phyloP scores from a whole-genome alignment of 192 early-diverging fungal genomes.

The Obelidium mucronatum region DNA sequence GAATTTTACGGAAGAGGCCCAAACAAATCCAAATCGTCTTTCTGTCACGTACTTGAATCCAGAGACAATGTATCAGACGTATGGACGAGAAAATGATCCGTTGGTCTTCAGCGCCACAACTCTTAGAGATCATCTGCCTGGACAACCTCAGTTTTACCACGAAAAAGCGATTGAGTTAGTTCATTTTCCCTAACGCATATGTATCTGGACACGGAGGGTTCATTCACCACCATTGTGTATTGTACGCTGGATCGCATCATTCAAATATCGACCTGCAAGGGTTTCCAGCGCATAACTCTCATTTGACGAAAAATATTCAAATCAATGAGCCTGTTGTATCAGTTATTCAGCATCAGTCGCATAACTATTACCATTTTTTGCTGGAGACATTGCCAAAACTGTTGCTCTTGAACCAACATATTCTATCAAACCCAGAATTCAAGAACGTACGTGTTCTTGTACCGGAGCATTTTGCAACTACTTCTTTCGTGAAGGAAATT shows the following conservation, averaged over 20 bases:
- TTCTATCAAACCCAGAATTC: background rate
- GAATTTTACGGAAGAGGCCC: constrained; percentile 26
- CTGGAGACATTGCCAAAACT: constrained; percentile 27
- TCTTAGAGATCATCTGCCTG: too few species aligned
- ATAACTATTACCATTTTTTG: constrained; percentile 31
- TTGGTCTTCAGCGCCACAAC: background rate
- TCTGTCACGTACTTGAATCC: constrained; percentile 17
- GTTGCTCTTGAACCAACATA: constrained; percentile 8
- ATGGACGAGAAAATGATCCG: constrained; percentile 17
- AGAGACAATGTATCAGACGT: background rate
- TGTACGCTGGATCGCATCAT: constrained; percentile 29
- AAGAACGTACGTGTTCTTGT: constrained; percentile 5
- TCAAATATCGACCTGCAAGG: constrained; percentile 16
- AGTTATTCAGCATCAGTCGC: constrained; percentile 31
- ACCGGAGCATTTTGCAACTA: background rate
- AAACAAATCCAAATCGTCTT: constrained; percentile 2
- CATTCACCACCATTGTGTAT: constrained; percentile 16
- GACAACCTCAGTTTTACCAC: constrained; percentile 15
- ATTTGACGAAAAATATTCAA: too few species aligned
- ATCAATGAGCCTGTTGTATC: background rate
- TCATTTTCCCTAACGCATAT: constrained; percentile 10
- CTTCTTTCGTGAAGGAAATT: background rate
- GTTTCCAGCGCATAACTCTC: constrained; percentile 1
- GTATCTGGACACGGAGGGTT: constrained; percentile 21
- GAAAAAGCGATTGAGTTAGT: constrained; percentile 21